Evolutionary conservation across 352 stramenopile species (phyloP).

Genomic region (Phytopythium ostracodes): DNA sequence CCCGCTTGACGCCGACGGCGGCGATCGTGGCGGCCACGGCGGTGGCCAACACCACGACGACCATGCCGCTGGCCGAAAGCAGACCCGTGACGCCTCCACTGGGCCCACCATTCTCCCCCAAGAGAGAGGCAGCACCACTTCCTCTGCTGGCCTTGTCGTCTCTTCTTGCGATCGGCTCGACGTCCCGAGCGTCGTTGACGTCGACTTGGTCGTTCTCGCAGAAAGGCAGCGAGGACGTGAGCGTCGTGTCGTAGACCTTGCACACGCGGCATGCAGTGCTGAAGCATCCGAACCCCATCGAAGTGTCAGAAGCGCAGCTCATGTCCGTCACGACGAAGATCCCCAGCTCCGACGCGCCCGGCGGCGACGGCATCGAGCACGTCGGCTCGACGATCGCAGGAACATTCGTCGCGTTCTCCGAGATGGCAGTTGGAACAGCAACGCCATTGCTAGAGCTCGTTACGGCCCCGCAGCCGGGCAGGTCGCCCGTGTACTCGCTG

Average conservation of each 20-base stretch:
- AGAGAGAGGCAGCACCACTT: not conserved
- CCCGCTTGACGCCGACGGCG: not conserved
- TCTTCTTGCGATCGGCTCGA: not conserved
- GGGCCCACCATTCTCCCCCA: too few relatives aligned
- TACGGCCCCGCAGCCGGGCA: not conserved
- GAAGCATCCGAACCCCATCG: conserved; percentile 23
- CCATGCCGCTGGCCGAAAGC: conserved; percentile 1
- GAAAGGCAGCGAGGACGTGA: conserved; percentile 14
- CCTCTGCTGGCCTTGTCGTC: not conserved
- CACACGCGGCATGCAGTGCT: conserved; percentile 24
- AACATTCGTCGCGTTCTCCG: not conserved
- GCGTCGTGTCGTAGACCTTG: conserved; percentile 16
- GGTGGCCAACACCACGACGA: not conserved
- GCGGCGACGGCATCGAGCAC: not conserved
- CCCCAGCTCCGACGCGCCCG: conserved; percentile 10
- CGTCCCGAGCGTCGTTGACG: not conserved
- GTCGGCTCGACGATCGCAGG: not conserved
- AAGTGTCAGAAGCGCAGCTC: not conserved
- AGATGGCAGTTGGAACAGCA: not conserved
- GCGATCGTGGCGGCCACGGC: not conserved
- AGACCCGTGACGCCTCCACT: not conserved
- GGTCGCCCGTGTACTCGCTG: conserved; percentile 4
- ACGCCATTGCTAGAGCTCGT: not conserved
- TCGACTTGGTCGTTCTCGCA: not conserved
- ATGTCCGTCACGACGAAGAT: conserved; percentile 9